phyloP scores from a whole-genome alignment of 768 basidiomycete species.

The Cystofilobasidium capitatum region DNA sequence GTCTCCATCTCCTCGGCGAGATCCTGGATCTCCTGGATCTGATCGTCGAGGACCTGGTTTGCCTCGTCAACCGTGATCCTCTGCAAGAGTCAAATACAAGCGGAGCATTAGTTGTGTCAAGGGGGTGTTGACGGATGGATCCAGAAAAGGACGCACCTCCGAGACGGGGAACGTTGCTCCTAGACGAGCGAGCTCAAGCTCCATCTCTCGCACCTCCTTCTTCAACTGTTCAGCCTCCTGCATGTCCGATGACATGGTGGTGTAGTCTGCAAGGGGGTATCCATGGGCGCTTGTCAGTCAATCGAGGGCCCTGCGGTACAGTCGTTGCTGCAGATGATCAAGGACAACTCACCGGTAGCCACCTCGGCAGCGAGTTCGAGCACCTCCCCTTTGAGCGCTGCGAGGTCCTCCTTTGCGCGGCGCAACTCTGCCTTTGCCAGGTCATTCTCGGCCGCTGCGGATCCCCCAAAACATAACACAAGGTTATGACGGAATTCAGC shows the following conservation, averaged over 20 bases:
- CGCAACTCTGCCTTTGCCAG: constrained; percentile 53
- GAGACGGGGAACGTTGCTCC: constrained; percentile 65
- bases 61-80: constrained; percentile 69
- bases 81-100: constrained; percentile 35
- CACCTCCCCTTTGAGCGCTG: constrained; percentile 51
- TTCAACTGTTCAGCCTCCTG: constrained; percentile 32
- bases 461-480: constrained; percentile 34
- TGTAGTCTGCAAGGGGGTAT: constrained; percentile 30
- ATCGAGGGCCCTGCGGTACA: no score
- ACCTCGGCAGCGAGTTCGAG: constrained; percentile 51
- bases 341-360: constrained; percentile 31
- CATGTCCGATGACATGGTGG: constrained; percentile 26
- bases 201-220: constrained; percentile 65
- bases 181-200: constrained; percentile 66
- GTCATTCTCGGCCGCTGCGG: constrained; percentile 54
- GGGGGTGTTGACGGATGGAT: not conserved
- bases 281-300: not conserved
- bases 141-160: constrained; percentile 28
- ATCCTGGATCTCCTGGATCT: constrained; percentile 70
- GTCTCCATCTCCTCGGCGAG: constrained; percentile 56
- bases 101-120: no score
- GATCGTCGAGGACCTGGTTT: constrained; percentile 59
- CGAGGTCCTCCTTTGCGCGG: constrained; percentile 53
- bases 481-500: not conserved
- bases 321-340: not conserved